Conservation (phyloP, 2,329 filamentous ascomycete genomes). For the Cladosporium halotolerans region DNA sequence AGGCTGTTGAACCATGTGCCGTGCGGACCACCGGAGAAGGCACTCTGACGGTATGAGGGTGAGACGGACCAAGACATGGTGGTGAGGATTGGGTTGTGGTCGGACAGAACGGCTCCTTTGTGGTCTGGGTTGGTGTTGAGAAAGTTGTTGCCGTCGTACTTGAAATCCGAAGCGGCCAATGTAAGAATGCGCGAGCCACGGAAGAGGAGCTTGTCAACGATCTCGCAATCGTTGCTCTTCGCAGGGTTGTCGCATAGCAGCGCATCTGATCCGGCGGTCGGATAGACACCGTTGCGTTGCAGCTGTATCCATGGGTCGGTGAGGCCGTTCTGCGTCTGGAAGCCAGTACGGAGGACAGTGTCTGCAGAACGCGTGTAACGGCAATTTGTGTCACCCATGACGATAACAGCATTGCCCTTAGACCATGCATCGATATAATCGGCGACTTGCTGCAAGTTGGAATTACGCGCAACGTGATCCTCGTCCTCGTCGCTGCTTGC, state of each 20-base stretch:
- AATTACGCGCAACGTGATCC: constrained; percentile 51
- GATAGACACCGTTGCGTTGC: constrained; percentile 19
- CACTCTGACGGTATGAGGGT: not conserved
- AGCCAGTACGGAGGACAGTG: constrained; percentile 46
- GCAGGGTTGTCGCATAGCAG: constrained; percentile 52
- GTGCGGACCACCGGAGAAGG: constrained; percentile 1
- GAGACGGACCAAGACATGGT: constrained; percentile 1
- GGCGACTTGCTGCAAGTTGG: constrained; percentile 55
- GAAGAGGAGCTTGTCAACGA: constrained; percentile 62
- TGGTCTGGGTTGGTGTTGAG: constrained; percentile 4
- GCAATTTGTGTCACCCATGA: constrained; percentile 61
- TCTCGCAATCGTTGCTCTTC: constrained; percentile 52
- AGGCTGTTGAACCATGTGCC: constrained; percentile 5
- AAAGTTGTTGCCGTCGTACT: constrained; percentile 13
- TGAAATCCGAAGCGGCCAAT: not conserved
- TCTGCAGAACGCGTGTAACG: constrained; percentile 55
- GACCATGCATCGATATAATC: constrained; percentile 53
- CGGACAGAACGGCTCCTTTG: constrained; percentile 3
- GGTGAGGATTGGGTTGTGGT: constrained; percentile 9
- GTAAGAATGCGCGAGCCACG: constrained; percentile 35
- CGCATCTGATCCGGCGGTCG: constrained; percentile 26
- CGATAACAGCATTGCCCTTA: constrained; percentile 54
- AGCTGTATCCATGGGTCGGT: constrained; percentile 57
- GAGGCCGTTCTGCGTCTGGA: constrained; percentile 43
- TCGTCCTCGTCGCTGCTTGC: constrained; percentile 36